phyloP scores from a whole-genome alignment of 306 rosid species.

The Heteromeles arbutifolia region DNA sequence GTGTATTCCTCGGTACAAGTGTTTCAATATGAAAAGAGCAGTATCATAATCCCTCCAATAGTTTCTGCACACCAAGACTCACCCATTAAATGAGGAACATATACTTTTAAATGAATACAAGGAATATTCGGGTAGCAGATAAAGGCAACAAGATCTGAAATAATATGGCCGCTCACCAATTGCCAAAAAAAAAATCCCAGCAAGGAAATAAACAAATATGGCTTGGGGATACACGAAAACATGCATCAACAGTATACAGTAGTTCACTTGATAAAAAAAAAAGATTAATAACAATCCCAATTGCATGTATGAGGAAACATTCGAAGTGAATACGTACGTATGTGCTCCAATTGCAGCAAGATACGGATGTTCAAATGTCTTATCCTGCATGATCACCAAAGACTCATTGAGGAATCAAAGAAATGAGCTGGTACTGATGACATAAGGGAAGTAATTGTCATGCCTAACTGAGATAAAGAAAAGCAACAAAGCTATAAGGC shows the following conservation, averaged over 20 bases:
- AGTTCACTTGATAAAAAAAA: not conserved
- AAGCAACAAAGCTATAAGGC: not conserved
- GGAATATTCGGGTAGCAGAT: not conserved
- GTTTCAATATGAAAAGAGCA: conserved; percentile 74
- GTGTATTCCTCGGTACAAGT: conserved; percentile 61
- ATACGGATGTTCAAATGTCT: conserved; percentile 85
- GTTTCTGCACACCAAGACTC: conserved; percentile 50
- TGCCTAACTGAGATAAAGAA: not conserved
- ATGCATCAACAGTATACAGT: not conserved
- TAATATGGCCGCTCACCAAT: not conserved
- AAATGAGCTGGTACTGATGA: not conserved
- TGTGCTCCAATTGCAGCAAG: conserved; percentile 87
- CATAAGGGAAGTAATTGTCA: not conserved
- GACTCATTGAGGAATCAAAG: not conserved
- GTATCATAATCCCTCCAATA: conserved; percentile 96
- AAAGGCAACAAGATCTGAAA: not conserved
- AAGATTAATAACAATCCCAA: not conserved
- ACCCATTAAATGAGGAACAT: not conserved
- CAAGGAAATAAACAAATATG: not conserved
- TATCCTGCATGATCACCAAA: conserved; percentile 62
- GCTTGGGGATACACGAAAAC: not conserved
- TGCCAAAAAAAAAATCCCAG: not conserved
- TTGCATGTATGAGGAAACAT: not conserved
- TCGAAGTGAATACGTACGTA: conserved; percentile 48
- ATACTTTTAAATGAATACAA: not conserved